Conservation (phyloP, 108 stramenopile species). For the Seminavis robusta region DNA sequence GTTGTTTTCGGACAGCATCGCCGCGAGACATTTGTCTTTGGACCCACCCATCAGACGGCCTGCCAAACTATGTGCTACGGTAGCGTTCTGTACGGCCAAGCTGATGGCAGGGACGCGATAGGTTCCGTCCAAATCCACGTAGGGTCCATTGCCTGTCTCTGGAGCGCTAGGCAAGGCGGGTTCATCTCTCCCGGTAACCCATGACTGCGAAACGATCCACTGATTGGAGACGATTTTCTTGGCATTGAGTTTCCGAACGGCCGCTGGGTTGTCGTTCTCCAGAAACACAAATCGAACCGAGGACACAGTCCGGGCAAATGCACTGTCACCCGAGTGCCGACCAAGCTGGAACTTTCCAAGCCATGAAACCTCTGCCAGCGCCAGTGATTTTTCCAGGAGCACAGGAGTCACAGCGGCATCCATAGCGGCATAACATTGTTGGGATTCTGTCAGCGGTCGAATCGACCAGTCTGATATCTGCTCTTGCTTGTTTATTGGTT, state of each 20-base stretch:
- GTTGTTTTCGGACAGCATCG: constrained; percentile 6
- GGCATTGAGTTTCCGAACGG: constrained; percentile 22
- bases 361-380: not conserved
- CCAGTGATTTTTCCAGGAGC: not conserved
- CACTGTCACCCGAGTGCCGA: not conserved
- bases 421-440: constrained; percentile 38
- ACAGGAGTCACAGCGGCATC: constrained; percentile 46
- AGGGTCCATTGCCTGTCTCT: constrained; percentile 17
- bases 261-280: not conserved
- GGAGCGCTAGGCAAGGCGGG: constrained; percentile 14
- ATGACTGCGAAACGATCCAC: constrained; percentile 30
- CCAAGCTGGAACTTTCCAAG: not conserved
- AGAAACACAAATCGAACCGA: constrained; percentile 15
- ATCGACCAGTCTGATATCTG: constrained; percentile 39
- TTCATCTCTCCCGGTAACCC: constrained; percentile 11
- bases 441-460: constrained; percentile 24
- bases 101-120: constrained; percentile 24
- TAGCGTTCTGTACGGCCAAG: not conserved
- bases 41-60: constrained; percentile 16
- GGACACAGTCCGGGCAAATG: not conserved
- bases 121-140: constrained; percentile 19
- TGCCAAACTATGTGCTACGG: constrained; percentile 2
- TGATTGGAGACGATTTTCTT: constrained; percentile 23
- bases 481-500: constrained; percentile 33
- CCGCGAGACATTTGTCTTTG: constrained; percentile 22